Percentiles rank a stretch among this genome's conserved stretches.
These are phyloP conservation scores for Botrytis squamosa DNA, from an alignment of 2,329 filamentous ascomycete genomes.

Conservation along the genomic window DNA sequence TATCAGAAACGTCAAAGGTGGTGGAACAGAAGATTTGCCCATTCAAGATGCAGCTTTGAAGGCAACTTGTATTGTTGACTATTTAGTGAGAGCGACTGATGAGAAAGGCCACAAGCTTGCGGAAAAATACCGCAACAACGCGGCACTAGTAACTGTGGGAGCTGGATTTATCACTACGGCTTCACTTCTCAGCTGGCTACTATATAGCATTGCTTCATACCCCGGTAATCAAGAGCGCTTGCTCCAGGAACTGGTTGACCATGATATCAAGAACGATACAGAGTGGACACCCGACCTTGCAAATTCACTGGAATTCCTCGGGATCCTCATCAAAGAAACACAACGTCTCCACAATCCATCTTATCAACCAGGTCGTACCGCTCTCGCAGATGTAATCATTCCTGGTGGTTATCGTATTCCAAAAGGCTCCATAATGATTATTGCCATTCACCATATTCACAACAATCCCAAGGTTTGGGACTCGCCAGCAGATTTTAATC, in stretches of 20 bases:
- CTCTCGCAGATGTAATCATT: slow-evolving; percentile 45
- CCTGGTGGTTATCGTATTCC: slow-evolving; percentile 48
- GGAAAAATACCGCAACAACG: slow-evolving; percentile 37
- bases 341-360: slow-evolving; percentile 48
- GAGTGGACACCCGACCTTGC: slow-evolving; percentile 40
- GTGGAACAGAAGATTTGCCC: slow-evolving; percentile 39
- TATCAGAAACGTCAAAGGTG: slow-evolving; percentile 35
- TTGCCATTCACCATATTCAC: slow-evolving; percentile 30
- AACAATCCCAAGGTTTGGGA: slow-evolving; percentile 31
- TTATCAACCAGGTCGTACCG: slow-evolving; percentile 48
- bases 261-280: slow-evolving; percentile 38
- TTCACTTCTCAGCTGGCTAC: slow-evolving; percentile 47
- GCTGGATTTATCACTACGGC: slow-evolving; percentile 50
- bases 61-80: slow-evolving; percentile 37
- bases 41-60: slow-evolving; percentile 42
- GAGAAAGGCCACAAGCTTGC: slow-evolving; percentile 45
- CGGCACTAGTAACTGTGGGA: slow-evolving; percentile 43
- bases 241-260: slow-evolving; percentile 47
- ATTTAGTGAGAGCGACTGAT: slow-evolving; percentile 45
- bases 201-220: slow-evolving; percentile 46
- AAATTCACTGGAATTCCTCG: slow-evolving; percentile 42
- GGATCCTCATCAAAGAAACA: slow-evolving; percentile 47
- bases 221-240: slow-evolving; percentile 46
- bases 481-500: slow-evolving; percentile 27
- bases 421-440: slow-evolving; percentile 37